Evolutionary conservation across 257 asterid species (phyloP).

Genomic region (Solanum tarapatanum): DNA sequence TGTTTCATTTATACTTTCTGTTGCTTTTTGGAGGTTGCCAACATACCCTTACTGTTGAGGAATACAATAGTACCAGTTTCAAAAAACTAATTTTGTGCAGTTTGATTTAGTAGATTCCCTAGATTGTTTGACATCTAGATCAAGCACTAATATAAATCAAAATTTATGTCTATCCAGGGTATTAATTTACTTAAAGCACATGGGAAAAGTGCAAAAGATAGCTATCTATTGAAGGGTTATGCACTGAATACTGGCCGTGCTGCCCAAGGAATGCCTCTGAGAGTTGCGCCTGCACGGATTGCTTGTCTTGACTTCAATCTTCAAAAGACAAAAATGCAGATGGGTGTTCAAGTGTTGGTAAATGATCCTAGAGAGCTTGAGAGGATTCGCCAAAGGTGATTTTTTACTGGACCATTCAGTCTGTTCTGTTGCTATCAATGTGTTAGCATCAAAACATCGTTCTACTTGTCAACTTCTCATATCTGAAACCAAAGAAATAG

Average conservation of each 20-base stretch:
- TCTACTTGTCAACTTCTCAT: not conserved
- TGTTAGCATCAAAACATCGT: not conserved
- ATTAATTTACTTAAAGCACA: conserved; percentile 90
- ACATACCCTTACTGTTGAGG: not conserved
- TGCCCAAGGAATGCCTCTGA: conserved; percentile 89
- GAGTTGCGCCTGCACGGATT: conserved; percentile 73
- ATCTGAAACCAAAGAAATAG: not conserved
- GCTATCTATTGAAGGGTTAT: conserved; percentile 78
- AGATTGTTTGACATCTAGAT: not conserved
- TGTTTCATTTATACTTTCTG: not conserved
- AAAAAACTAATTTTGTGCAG: not conserved
- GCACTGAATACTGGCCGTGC: conserved; percentile 92
- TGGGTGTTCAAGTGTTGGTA: conserved; percentile 93
- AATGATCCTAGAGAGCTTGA: conserved; percentile 92
- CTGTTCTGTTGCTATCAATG: not conserved
- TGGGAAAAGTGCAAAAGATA: conserved; percentile 86
- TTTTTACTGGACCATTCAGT: not conserved
- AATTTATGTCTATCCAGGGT: conserved; percentile 39
- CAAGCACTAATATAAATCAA: not conserved
- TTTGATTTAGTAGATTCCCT: not conserved
- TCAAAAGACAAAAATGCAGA: conserved; percentile 88
- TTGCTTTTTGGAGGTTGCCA: not conserved
- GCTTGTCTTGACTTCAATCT: conserved; percentile 95
- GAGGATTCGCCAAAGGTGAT: conserved; percentile 86
- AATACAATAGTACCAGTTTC: not conserved